phyloP scores from a whole-genome alignment of 768 basidiomycete genomes.

The Lentinula guzmanii region DNA sequence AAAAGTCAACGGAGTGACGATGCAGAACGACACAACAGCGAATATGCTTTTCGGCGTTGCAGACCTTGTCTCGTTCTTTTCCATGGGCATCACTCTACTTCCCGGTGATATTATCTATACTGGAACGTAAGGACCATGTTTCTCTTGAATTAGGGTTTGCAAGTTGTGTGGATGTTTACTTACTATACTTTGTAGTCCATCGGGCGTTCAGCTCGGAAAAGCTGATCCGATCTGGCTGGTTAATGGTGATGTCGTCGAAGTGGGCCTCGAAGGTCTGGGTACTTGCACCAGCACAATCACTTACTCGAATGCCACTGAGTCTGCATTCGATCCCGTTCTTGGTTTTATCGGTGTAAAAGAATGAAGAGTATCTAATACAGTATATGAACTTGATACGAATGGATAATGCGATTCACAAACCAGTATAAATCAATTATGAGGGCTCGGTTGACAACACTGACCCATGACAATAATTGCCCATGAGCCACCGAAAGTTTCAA shows the following conservation, averaged over 20 bases:
- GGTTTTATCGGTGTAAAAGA: background rate
- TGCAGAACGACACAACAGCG: conserved; percentile 33
- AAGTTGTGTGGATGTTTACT: background rate
- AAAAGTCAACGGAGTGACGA: conserved; percentile 32
- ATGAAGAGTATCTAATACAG: background rate
- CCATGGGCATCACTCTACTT: conserved; percentile 35
- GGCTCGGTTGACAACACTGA: no score
- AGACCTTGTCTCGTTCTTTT: conserved; percentile 34
- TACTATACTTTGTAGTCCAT: conserved; percentile 18
- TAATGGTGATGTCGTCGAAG: conserved; percentile 33
- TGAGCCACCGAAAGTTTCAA: no score
- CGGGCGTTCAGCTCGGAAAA: conserved; percentile 28
- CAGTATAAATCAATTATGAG: no score
- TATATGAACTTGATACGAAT: no score
- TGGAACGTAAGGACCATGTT: conserved; percentile 26
- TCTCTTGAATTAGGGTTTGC: background rate
- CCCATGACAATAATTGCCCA: no score
- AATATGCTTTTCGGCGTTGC: conserved; percentile 37
- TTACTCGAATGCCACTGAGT: background rate
- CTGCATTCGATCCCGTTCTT: conserved; percentile 2
- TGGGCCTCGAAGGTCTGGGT: conserved; percentile 30
- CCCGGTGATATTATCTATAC: conserved; percentile 40
- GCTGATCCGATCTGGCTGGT: conserved; percentile 26
- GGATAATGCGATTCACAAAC: no score
- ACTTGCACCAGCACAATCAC: conserved; percentile 26